Evolutionary conservation across 1,284 basidiomycete genomes (phyloP).

Genomic region (Ustilago hordei): DNA sequence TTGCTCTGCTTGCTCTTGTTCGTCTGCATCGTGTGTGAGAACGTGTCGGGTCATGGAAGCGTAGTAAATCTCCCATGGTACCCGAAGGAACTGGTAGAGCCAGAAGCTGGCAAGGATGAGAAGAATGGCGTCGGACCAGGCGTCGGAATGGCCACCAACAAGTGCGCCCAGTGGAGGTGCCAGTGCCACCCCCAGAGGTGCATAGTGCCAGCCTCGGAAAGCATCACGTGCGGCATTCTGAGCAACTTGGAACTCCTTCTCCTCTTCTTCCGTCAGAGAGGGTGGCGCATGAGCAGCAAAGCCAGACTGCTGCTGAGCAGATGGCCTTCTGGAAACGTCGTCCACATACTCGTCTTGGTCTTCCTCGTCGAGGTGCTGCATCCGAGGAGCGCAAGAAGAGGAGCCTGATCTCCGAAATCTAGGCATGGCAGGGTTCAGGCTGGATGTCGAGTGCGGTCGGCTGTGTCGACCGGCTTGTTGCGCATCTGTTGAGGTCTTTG

Average conservation of each 20-base stretch:
- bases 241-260: constrained; percentile 79
- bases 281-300: constrained; percentile 24
- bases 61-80: constrained; percentile 55
- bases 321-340: constrained; percentile 3
- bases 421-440: constrained; percentile 25
- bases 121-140: constrained; percentile 70
- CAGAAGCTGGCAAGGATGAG: constrained; percentile 70
- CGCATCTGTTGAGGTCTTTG: constrained; percentile 29
- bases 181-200: constrained; percentile 59
- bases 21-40: constrained; percentile 52
- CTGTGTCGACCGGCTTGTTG: constrained; percentile 32
- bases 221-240: constrained; percentile 34
- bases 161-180: constrained; percentile 59
- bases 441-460: constrained; percentile 40
- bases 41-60: constrained; percentile 55
- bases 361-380: constrained; percentile 39
- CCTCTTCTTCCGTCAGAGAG: constrained; percentile 40
- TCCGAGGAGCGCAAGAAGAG: constrained; percentile 33
- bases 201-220: constrained; percentile 62
- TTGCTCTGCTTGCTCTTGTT: constrained; percentile 35
- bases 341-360: constrained; percentile 18
- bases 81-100: constrained; percentile 62
- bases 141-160: constrained; percentile 67
- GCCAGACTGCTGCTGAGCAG: constrained; percentile 17
- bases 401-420: constrained; percentile 25